These are phyloP conservation scores for Paspalum notatum DNA, from an alignment of 176 grass and related monocot species.

Conservation along the genomic window DNA sequence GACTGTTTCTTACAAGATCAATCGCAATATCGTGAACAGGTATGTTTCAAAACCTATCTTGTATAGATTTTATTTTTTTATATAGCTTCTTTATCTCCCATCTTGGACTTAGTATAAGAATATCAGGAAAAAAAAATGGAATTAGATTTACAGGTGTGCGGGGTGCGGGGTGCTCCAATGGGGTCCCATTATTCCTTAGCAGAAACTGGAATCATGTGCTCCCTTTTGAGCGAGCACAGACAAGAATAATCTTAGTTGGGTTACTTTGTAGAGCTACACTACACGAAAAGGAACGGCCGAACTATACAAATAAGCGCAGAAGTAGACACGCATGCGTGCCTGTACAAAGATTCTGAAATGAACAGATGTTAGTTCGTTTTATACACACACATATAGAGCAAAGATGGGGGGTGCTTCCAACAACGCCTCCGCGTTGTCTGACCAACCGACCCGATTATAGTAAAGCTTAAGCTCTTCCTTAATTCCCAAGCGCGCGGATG, in stretches of 20 bases:
- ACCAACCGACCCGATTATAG: constrained; percentile 34
- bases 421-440: constrained; percentile 33
- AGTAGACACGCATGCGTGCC: constrained; percentile 39
- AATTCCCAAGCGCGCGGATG: constrained; percentile 54
- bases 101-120: constrained; percentile 5
- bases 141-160: constrained; percentile 16
- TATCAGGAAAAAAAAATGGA: background rate
- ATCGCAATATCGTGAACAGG: constrained; percentile 35
- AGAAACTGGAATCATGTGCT: constrained; percentile 37
- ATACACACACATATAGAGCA: background rate
- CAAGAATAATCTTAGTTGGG: constrained; percentile 33
- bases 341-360: constrained; percentile 22
- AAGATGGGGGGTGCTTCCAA: constrained; percentile 11
- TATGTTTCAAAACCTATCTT: constrained; percentile 29
- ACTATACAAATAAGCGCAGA: constrained; percentile 17
- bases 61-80: background rate
- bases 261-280: constrained; percentile 22
- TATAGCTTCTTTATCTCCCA: background rate
- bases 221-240: constrained; percentile 40
- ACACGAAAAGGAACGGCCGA: constrained; percentile 23
- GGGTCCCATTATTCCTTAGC: constrained; percentile 31
- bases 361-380: constrained; percentile 30
- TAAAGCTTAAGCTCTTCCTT: constrained; percentile 45
- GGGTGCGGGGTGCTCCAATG: background rate
- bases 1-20: constrained; percentile 5